phyloP scores from a whole-genome alignment of 2,329 filamentous ascomycete species.

The Pyricularia sp. region DNA sequence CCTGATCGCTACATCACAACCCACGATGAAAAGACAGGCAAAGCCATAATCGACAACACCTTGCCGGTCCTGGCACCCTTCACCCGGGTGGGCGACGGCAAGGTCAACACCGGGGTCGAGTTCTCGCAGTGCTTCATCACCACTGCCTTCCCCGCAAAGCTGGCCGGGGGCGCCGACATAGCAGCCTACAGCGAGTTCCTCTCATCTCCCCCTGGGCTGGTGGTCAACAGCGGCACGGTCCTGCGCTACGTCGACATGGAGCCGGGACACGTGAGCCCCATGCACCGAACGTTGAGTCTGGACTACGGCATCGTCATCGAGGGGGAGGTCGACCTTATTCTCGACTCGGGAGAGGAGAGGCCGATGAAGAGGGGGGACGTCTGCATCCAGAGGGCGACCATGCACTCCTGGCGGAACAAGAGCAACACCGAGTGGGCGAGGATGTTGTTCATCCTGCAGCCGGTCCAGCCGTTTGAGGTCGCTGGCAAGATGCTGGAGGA shows the following conservation, averaged over 20 bases:
- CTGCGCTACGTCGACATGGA: conserved; percentile 10
- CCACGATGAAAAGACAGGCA: conserved; percentile 8
- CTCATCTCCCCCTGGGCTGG: conserved; percentile 6
- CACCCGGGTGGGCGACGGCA: conserved; percentile 1
- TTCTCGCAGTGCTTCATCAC: conserved; percentile 8
- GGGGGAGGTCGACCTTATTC: conserved; percentile 27
- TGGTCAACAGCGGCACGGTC: conserved; percentile 8
- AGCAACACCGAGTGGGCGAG: conserved; percentile 30
- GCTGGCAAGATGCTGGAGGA: conserved; percentile 12
- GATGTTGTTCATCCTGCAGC: conserved; percentile 26
- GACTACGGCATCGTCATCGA: conserved; percentile 28
- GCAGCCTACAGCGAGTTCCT: conserved; percentile 5
- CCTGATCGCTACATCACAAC: conserved; percentile 10
- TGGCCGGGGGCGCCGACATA: conserved; percentile 7
- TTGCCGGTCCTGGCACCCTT: conserved; percentile 7
- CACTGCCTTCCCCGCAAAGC: conserved; percentile 5
- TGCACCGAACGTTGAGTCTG: conserved; percentile 11
- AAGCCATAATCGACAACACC: conserved; percentile 6
- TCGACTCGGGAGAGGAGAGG: conserved; percentile 29
- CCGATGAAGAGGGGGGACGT: conserved; percentile 29
- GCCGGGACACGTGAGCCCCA: conserved; percentile 6
- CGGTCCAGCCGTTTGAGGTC: conserved; percentile 7
- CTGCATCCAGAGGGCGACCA: conserved; percentile 30
- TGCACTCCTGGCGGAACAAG: conserved; percentile 28
- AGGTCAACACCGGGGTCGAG: not conserved